Base-by-base conservation (phyloP, 2,329 filamentous ascomycete species). In the Xylaria sp. region DNA sequence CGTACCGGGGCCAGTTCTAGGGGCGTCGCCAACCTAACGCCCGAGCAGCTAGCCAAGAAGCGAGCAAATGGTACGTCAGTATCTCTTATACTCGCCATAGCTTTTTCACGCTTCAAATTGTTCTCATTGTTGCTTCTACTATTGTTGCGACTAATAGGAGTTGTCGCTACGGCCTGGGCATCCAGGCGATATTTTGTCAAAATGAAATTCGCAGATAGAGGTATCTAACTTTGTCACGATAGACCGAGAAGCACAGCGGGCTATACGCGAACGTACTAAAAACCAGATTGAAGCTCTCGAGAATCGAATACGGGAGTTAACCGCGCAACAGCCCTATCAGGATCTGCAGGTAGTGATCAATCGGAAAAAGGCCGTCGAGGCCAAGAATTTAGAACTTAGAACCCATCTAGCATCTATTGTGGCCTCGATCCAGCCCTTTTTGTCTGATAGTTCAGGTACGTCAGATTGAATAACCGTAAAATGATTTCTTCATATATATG, bases 191-290 rank as follows among this genome's bases (percentile, higher is more conserved):
- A 44, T 51, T 20, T 17, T 42, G 13, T 57, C 17, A 20, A 9
- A 11, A 15, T 4, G 6, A 17, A 26, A 54, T 51, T 38, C 42
- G 28, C 23, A 13, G 33, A 38, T 51, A 6, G 13, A 44, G 38
- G 13, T 57, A 46, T 63, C 65, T 65, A 23, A 68, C 66, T 58
- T 10, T n/a, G 10, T 44, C 13, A 62, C 53, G 17, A 33, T 89
- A 87, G 93, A 97, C 78, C 90, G 93, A 66, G 93, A 97, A 79
- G 93, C 93, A 36, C 93, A 97, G 79, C 88, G 93, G 58, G 93
- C 92, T 46, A 96, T 97, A 68, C 87, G 93, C 49, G 92, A 95
- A 81, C 88, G 93, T 64, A 96, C 93, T 33, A 93, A 91, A 81
- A 88, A 89, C 66, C 91, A 92, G 79, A 96, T 96, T 73, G 92